Percentiles rank a stretch among this genome's conserved stretches.
Conservation (phyloP, 768 basidiomycete genomes). For the Psilocybe azurescens region DNA sequence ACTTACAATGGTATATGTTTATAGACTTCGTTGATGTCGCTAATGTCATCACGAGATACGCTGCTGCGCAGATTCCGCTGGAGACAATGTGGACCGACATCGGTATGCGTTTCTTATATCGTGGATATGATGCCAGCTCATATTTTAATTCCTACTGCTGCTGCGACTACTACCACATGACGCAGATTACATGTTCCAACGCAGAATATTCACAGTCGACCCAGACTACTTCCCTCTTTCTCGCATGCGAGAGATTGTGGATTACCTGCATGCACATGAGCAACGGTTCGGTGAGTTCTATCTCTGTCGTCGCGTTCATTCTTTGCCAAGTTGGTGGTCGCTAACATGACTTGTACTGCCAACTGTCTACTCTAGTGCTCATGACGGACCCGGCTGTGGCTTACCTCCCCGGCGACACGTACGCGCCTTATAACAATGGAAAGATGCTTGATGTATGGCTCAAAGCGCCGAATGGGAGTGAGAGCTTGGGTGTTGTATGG, state of each 20-base stretch:
- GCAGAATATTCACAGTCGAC: conserved; percentile 73
- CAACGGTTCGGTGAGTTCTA: conserved; percentile 58
- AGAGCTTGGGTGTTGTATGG: conserved; percentile 66
- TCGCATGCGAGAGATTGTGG: conserved; percentile 69
- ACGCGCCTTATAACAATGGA: conserved; percentile 62
- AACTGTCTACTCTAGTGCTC: conserved; percentile 45
- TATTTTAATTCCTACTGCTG: neutral
- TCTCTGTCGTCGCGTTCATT: neutral
- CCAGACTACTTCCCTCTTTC: conserved; percentile 68
- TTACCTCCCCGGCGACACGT: conserved; percentile 49
- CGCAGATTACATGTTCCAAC: conserved; percentile 70
- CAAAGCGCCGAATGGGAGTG: conserved; percentile 64
- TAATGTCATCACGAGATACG: conserved; percentile 64
- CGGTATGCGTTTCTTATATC: conserved; percentile 37
- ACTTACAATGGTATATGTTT: neutral
- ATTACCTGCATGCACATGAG: conserved; percentile 60
- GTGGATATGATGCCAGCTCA: neutral
- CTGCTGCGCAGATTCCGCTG: conserved; percentile 64
- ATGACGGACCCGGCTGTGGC: conserved; percentile 81
- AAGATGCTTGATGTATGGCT: conserved; percentile 59
- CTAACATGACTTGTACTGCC: neutral
- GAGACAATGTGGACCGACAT: conserved; percentile 87
- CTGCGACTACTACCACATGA: neutral
- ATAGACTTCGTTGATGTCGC: conserved; percentile 68
- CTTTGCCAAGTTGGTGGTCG: neutral